Evolutionary conservation across 2,329 filamentous ascomycete genomes (phyloP), one percentile per base, ranked within the genome.

Genomic region (Sphaerostilbella broomeana): DNA sequence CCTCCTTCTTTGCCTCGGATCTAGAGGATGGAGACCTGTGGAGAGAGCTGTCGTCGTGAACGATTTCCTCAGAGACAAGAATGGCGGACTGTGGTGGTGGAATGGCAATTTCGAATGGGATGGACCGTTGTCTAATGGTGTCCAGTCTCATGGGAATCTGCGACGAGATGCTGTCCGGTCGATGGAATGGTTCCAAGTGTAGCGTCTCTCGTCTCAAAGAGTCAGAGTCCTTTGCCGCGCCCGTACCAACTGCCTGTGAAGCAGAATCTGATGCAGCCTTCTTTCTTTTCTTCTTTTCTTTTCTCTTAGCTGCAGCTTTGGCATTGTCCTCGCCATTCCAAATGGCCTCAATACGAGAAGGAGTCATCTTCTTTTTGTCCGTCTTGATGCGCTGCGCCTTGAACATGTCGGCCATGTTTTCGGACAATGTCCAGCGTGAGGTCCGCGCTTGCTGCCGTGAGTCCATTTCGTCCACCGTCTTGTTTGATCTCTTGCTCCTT

Each of bases 401-500:
- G 43, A 81, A 67, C 9, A 77, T 60, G 20, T 75, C 75, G n/a
- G 70, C 65, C 49, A 80, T 64, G 45, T 75, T 77, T 36, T 75
- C 72, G 0, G 73, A 65, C 20, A 79, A 54, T 11, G 68, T 69
- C 72, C 74, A 75, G 57, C 69, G 63, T 29, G 42, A 70, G 54
- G 11, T 47, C 38, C 24, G 49, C 51, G 8, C 47, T 50, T 18
- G 45, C 40, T 22, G 45, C 15, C 42, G 36, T 12, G 42, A 39
- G 20, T 32, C 42, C n/a, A 33, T 39, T 18, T 48, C 49, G 9
- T 46, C 29, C 8, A 37, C 35, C 16, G 27, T 28, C 21, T 39
- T 27, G 24, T 25, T 32, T 13, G 25, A 35, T 5, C 38, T 19
- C 24, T 47, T 46, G 8, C 43, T 47, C 51, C 66, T 69, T 45